Conservation (phyloP, 352 stramenopile species). For the Globisporangium apiculatum region DNA sequence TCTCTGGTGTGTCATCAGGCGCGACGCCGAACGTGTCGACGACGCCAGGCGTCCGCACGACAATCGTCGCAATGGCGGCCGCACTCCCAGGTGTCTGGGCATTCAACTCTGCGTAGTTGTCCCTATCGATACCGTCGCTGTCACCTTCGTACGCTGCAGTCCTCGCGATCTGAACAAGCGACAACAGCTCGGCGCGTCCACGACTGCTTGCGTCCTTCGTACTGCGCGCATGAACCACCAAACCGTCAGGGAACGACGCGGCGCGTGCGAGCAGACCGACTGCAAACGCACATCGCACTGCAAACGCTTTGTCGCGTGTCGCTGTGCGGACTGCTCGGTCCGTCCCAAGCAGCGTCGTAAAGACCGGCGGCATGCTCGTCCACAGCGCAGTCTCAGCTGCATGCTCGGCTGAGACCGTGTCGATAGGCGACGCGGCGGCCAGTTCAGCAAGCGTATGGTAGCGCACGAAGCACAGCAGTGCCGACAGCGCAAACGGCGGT, state of each 20-base stretch:
- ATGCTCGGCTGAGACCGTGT: constrained; percentile 2
- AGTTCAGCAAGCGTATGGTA: constrained; percentile 22
- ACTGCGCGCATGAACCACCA: background rate
- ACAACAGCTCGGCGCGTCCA: constrained; percentile 1
- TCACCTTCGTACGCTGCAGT: too few relatives aligned
- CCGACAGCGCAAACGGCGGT: constrained; percentile 35
- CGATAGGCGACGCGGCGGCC: background rate
- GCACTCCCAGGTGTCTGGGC: too few relatives aligned
- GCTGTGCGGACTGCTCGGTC: constrained; percentile 4
- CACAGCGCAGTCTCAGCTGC: constrained; percentile 26
- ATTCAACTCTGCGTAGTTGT: too few relatives aligned
- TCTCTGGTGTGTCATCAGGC: too few relatives aligned
- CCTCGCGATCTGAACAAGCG: constrained; percentile 1
- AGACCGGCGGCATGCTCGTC: constrained; percentile 29
- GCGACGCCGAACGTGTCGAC: too few relatives aligned
- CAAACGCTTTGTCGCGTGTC: constrained; percentile 4
- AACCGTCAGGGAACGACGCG: constrained; percentile 32
- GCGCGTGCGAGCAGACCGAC: constrained; percentile 39
- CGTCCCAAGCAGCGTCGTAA: constrained; percentile 22
- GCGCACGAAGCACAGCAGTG: constrained; percentile 27
- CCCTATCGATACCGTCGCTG: too few relatives aligned
- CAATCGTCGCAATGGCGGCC: too few relatives aligned
- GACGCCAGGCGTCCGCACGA: too few relatives aligned
- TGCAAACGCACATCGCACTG: constrained; percentile 28
- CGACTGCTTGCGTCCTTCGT: constrained; percentile 6